Percentiles rank a stretch among this genome's conserved stretches.
phyloP scores from a whole-genome alignment of 495 filamentous ascomycete genomes.

The Physcia stellaris region DNA sequence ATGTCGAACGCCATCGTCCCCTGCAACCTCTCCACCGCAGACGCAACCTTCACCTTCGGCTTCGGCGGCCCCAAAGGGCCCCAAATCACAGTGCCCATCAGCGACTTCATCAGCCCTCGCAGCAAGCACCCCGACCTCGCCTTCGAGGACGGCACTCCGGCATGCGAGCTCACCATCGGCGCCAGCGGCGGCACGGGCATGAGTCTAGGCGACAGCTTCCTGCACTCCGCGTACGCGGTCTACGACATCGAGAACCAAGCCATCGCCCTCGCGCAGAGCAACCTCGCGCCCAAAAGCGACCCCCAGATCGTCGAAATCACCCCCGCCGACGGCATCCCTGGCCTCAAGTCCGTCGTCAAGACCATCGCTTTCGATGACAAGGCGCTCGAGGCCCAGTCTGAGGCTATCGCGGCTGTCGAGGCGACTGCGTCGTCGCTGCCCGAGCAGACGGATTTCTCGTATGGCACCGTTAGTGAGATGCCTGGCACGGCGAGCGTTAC shows the following conservation, averaged over 20 bases:
- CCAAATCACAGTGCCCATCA: conserved; percentile 49
- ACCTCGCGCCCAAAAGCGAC: conserved; percentile 39
- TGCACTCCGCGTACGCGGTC: conserved; percentile 64
- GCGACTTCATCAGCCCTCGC: conserved; percentile 48
- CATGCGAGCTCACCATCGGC: conserved; percentile 50
- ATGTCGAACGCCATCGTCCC: conserved; percentile 34
- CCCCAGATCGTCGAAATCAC: not conserved
- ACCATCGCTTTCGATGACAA: too few relatives aligned
- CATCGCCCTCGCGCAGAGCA: conserved; percentile 58
- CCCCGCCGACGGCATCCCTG: not conserved
- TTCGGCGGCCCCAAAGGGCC: conserved; percentile 28
- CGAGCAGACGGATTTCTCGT: too few relatives aligned
- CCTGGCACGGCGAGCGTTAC: too few relatives aligned
- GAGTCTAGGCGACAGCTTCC: conserved; percentile 66
- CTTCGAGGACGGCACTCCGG: conserved; percentile 25
- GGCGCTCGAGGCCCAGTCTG: too few relatives aligned
- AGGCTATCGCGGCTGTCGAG: too few relatives aligned
- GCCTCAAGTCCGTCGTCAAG: not conserved
- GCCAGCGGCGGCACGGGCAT: conserved; percentile 38
- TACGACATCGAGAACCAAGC: conserved; percentile 61
- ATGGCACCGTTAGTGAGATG: too few relatives aligned
- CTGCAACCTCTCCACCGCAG: conserved; percentile 41
- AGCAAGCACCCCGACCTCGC: conserved; percentile 2
- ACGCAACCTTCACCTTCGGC: conserved; percentile 41
- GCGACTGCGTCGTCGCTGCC: too few relatives aligned